A percentile compares a stretch with the other conserved stretches of the same genome.
These are phyloP conservation scores for thale cress (Arabidopsis thaliana) DNA, from an alignment of 345 rosid species.

Conservation along the genomic window DNA sequence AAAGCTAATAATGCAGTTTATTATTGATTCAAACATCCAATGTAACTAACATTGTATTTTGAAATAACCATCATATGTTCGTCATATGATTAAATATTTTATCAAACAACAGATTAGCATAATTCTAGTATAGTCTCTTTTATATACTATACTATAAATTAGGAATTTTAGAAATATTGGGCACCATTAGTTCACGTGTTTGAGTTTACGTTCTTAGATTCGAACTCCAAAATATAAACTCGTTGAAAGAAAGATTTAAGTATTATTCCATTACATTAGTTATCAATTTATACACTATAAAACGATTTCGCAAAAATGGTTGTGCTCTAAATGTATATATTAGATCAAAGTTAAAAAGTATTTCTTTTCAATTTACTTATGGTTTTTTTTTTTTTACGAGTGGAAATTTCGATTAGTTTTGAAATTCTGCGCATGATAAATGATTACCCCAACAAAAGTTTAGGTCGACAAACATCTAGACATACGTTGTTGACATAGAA, in stretches of 20 bases:
- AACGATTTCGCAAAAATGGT: neutral
- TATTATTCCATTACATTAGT: neutral
- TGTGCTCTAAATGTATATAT: neutral
- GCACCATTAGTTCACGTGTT: slow-evolving; percentile 3
- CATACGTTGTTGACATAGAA: slow-evolving; percentile 33
- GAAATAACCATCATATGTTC: slow-evolving; percentile 10
- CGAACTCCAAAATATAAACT: neutral
- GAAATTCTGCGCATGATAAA: slow-evolving; percentile 7
- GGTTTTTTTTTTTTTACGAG: neutral
- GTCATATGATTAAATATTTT: neutral
- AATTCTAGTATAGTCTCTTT: neutral
- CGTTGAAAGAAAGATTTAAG: neutral
- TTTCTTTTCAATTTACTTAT: neutral
- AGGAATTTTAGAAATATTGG: neutral
- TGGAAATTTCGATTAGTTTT: neutral
- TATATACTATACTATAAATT: neutral
- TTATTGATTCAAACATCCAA: neutral
- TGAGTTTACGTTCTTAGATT: neutral
- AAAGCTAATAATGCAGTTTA: neutral
- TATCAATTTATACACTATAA: neutral
- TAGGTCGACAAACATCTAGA: slow-evolving; percentile 18
- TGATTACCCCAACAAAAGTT: neutral
- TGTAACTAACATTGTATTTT: slow-evolving; percentile 10
- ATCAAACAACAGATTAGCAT: neutral
- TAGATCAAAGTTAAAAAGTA: neutral